Conservation (phyloP, 1,284 basidiomycete genomes). For the Rhodotorula sp. region DNA sequence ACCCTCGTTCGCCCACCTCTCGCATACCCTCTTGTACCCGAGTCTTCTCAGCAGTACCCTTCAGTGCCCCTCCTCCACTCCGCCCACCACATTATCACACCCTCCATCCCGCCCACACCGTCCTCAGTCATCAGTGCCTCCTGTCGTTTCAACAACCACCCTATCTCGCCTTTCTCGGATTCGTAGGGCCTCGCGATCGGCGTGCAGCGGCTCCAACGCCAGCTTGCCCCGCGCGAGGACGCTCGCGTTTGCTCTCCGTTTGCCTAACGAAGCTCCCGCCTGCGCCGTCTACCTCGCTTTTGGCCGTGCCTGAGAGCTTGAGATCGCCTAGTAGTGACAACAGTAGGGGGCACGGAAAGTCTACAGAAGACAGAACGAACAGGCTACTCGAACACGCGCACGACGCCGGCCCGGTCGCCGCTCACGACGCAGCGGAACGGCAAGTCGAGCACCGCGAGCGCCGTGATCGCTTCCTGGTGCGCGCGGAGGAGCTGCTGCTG, state of each 20-base stretch:
- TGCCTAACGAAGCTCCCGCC: neutral
- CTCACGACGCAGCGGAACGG: slow-evolving; percentile 85
- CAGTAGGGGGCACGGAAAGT: neutral
- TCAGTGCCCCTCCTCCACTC: neutral
- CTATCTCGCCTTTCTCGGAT: neutral
- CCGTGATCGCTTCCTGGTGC: slow-evolving; percentile 81
- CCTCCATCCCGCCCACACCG: neutral
- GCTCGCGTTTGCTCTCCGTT: neutral
- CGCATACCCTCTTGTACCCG: too few species aligned
- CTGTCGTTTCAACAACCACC: slow-evolving; percentile 7
- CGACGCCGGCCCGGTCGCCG: slow-evolving; percentile 74
- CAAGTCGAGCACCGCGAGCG: slow-evolving; percentile 75
- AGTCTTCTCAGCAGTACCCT: neutral
- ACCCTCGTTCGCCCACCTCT: neutral
- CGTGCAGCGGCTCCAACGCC: slow-evolving; percentile 5
- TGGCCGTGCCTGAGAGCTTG: neutral
- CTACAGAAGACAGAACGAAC: neutral
- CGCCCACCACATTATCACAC: neutral
- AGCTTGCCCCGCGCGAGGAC: neutral
- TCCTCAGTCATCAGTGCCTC: neutral
- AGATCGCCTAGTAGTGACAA: neutral
- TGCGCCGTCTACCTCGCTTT: too few species aligned
- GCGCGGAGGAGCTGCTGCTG: slow-evolving; percentile 73
- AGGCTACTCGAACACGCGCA: slow-evolving; percentile 64
- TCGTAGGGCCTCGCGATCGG: neutral